Evolutionary conservation across 345 rosid species (phyloP).

Genomic region (Arabidopsis suecica): DNA sequence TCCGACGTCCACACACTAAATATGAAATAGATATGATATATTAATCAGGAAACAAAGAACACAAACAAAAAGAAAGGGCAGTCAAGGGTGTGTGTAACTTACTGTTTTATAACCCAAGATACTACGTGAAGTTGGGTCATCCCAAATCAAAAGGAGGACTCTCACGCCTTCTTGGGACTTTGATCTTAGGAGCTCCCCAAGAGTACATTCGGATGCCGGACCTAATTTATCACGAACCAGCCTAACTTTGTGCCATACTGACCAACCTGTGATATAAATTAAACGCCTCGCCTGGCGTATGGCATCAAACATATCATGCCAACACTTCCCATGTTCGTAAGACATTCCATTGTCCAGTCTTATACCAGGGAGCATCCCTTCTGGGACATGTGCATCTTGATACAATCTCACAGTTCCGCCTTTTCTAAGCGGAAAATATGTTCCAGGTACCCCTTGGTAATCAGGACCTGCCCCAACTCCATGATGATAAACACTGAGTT

Average conservation of each 20-base stretch:
- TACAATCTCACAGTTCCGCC: conserved; percentile 77
- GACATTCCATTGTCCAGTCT: conserved; percentile 58
- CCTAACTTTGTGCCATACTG: conserved; percentile 65
- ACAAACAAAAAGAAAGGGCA: conserved; percentile 14
- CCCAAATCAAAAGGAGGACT: conserved; percentile 91
- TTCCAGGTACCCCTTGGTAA: conserved; percentile 70
- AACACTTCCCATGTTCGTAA: conserved; percentile 66
- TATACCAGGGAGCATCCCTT: conserved; percentile 59
- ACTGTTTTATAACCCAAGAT: conserved; percentile 71
- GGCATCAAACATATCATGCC: conserved; percentile 76
- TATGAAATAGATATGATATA: not conserved
- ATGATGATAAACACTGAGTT: conserved; percentile 50
- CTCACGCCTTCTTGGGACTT: conserved; percentile 94
- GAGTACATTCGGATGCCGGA: conserved; percentile 46
- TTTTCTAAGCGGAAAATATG: conserved; percentile 82
- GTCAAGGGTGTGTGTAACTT: conserved; percentile 29
- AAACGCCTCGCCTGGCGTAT: conserved; percentile 75
- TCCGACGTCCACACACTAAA: not conserved
- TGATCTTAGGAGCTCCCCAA: conserved; percentile 77
- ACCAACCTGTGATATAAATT: conserved; percentile 88
- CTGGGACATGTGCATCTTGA: conserved; percentile 86
- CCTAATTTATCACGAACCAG: conserved; percentile 60
- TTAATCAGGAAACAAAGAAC: conserved; percentile 16
- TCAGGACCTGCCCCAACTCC: conserved; percentile 68
- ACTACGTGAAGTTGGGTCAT: conserved; percentile 88